Percentiles rank a stretch among this genome's conserved stretches.
phyloP scores from a whole-genome alignment of 208 protist species.

The Wallacemonas sp. region DNA sequence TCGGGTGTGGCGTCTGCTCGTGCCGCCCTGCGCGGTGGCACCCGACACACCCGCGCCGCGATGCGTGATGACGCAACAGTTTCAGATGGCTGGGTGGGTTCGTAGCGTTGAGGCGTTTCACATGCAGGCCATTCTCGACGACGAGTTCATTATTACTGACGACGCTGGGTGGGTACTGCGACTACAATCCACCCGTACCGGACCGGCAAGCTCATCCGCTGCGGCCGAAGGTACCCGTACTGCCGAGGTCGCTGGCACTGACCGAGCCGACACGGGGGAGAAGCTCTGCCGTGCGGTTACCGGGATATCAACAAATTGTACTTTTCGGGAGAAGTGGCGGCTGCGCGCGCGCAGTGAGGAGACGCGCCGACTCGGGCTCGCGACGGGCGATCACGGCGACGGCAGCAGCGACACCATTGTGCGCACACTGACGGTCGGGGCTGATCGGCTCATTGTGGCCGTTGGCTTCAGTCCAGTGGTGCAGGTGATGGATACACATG shows the following conservation, averaged over 20 bases:
- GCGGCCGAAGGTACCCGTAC: no score
- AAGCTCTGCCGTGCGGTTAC: no score
- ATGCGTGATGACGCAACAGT: slow-evolving; percentile 15
- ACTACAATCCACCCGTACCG: slow-evolving; percentile 18
- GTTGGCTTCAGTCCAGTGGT: slow-evolving; percentile 38
- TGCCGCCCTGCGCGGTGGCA: no score
- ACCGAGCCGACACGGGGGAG: no score
- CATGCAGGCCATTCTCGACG: slow-evolving; percentile 24
- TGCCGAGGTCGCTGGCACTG: no score
- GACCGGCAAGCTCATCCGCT: slow-evolving; percentile 2
- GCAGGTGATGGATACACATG: slow-evolving; percentile 27
- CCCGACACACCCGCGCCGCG: not conserved
- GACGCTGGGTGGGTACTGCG: slow-evolving; percentile 27
- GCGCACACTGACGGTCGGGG: slow-evolving; percentile 27
- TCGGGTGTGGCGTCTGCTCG: slow-evolving; percentile 30
- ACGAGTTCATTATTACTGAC: slow-evolving; percentile 32
- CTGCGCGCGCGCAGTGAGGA: slow-evolving; percentile 13
- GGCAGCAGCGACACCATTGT: slow-evolving; percentile 27
- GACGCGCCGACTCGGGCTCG: slow-evolving; percentile 3
- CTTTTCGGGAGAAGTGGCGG: not conserved
- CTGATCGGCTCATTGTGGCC: slow-evolving; percentile 23
- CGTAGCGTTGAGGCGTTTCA: slow-evolving; percentile 23
- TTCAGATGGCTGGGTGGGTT: slow-evolving; percentile 41
- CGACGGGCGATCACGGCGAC: not conserved
- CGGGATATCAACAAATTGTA: no score